Conservation (phyloP, 352 stramenopile genomes). For the Phytophthora multivora region DNA sequence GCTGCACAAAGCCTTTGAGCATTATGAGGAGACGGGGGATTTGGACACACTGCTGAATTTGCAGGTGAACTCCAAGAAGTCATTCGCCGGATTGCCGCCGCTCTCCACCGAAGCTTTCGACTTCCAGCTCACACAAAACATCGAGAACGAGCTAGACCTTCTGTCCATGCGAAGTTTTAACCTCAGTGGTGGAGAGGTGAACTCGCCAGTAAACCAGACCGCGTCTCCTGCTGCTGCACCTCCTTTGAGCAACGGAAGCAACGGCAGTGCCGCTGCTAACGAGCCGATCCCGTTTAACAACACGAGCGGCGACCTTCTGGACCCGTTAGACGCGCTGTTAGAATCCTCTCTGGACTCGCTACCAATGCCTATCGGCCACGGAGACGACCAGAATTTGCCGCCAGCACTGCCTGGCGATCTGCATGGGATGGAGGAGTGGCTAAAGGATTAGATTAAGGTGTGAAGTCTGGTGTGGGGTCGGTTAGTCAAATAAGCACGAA, state of each 20-base stretch:
- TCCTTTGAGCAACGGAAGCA: slow-evolving; percentile 9
- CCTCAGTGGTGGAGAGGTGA: slow-evolving; percentile 14
- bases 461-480: slow-evolving; percentile 15
- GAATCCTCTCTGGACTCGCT: slow-evolving; percentile 56
- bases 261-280: slow-evolving; percentile 3
- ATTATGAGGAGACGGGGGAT: slow-evolving; percentile 82
- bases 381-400: slow-evolving; percentile 43
- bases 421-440: slow-evolving; percentile 81
- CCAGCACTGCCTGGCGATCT: slow-evolving; percentile 68
- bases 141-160: slow-evolving; percentile 80
- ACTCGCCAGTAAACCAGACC: slow-evolving; percentile 21
- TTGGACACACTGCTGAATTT: slow-evolving; percentile 74
- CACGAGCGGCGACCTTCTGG: slow-evolving; percentile 42
- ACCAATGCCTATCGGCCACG: slow-evolving; percentile 76
- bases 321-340: slow-evolving; percentile 62
- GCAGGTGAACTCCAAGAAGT: slow-evolving; percentile 66
- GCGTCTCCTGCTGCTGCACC: slow-evolving; percentile 12
- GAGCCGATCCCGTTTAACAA: slow-evolving; percentile 54
- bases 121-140: slow-evolving; percentile 80
- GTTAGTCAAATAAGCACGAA: slow-evolving; percentile 23
- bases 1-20: slow-evolving; percentile 75
- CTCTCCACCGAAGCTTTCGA: slow-evolving; percentile 70
- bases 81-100: slow-evolving; percentile 60
- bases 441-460: slow-evolving; percentile 67
- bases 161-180: slow-evolving; percentile 75